Evolutionary conservation across 345 rosid genomes (phyloP).

Genomic region (Moringa oleifera): DNA sequence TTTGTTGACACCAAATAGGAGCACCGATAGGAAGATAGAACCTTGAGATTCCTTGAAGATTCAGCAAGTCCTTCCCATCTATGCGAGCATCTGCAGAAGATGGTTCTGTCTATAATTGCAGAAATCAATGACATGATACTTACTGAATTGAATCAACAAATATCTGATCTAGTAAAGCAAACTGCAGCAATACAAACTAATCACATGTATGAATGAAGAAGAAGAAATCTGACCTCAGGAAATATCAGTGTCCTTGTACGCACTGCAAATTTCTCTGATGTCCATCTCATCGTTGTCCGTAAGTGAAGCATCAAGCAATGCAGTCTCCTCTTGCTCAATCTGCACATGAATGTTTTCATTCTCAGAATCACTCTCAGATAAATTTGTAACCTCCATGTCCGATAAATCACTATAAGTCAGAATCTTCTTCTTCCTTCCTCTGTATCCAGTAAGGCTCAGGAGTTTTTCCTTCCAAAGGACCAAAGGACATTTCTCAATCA

Average conservation of each 20-base stretch:
- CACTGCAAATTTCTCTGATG: constrained; percentile 7
- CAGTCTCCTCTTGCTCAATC: constrained; percentile 28
- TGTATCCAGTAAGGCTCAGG: constrained; percentile 41
- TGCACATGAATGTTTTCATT: constrained; percentile 25
- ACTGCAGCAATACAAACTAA: too few species aligned
- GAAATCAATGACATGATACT: too few species aligned
- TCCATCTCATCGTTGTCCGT: constrained; percentile 42
- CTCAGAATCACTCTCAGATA: constrained; percentile 28
- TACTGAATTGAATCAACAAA: too few species aligned
- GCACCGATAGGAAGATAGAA: too few species aligned
- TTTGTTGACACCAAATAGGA: too few species aligned
- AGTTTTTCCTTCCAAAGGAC: constrained; percentile 76
- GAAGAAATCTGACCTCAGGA: constrained; percentile 14
- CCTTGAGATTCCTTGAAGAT: too few species aligned
- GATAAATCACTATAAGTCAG: constrained; percentile 42
- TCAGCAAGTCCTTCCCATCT: too few species aligned
- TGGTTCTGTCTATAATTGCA: too few species aligned
- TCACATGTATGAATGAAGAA: background rate
- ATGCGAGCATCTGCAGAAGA: too few species aligned
- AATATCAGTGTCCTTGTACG: constrained; percentile 1
- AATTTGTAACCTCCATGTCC: constrained; percentile 40
- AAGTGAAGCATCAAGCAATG: constrained; percentile 25
- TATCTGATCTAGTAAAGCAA: too few species aligned
- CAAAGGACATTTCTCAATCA: constrained; percentile 55
- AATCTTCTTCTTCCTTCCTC: constrained; percentile 58